Evolutionary conservation across 2,329 filamentous ascomycete genomes (phyloP).

Genomic region (Thermochaetoides dissita): DNA sequence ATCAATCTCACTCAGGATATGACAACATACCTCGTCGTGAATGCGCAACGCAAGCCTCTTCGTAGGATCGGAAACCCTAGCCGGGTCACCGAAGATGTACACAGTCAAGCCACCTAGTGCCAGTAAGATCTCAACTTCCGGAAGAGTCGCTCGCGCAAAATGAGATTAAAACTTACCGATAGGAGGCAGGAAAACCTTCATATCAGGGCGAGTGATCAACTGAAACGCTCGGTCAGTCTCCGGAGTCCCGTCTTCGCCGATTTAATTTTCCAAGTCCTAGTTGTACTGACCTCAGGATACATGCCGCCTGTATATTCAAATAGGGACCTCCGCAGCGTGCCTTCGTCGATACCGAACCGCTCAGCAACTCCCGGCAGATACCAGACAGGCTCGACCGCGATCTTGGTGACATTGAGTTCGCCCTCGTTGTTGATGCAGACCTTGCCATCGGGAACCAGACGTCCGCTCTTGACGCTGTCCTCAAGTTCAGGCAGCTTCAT

Average conservation of each 20-base stretch:
- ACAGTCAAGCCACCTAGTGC: slow-evolving; percentile 67
- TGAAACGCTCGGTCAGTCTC: slow-evolving; percentile 17
- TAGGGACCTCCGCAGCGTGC: slow-evolving; percentile 66
- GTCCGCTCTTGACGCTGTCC: slow-evolving; percentile 67
- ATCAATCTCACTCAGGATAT: neutral
- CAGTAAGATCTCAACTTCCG: slow-evolving; percentile 4
- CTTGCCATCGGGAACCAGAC: slow-evolving; percentile 69
- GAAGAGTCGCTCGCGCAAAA: neutral
- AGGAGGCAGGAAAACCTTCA: slow-evolving; percentile 89
- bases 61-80: slow-evolving; percentile 81
- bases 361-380: slow-evolving; percentile 79
- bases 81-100: slow-evolving; percentile 91
- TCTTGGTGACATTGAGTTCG: slow-evolving; percentile 87
- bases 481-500: slow-evolving; percentile 96
- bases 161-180: slow-evolving; percentile 44
- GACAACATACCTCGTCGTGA: slow-evolving; percentile 43
- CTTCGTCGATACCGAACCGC: slow-evolving; percentile 89
- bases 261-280: neutral
- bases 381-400: slow-evolving; percentile 91
- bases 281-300: slow-evolving; percentile 58
- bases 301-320: slow-evolving; percentile 95
- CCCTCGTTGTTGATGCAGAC: slow-evolving; percentile 77
- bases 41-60: slow-evolving; percentile 71
- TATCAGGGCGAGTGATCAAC: slow-evolving; percentile 83
- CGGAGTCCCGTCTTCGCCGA: neutral